Base-by-base conservation (phyloP, 805 yeast species). In the Suhomyces tanzawaensis region DNA sequence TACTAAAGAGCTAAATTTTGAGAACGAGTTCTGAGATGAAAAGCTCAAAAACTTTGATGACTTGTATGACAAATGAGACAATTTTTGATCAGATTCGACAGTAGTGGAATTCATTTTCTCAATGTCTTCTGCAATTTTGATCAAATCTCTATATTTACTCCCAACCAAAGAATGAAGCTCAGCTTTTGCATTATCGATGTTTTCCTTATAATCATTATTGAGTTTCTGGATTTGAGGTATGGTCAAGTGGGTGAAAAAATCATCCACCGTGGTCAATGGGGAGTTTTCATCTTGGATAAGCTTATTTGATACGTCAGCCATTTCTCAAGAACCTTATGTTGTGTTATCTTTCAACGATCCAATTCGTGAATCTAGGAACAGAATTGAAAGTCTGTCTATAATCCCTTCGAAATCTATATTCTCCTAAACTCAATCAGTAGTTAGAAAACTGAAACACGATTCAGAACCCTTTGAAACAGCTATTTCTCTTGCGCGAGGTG, bases 81-180 rank as follows among this genome's bases (percentile, higher is more conserved):
- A 42, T 6, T 51, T 44, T 6, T 44, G 42, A 30, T 66, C 62
- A 3, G 60, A 45, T 2, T 18, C 30, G 6, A 44, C 43, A 7
- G 67, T 51, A 14, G 47, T 34, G 1, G 37, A 28, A 43, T 57
- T 53, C 62, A 66, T 64, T 8, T 40, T 47, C 24, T 60, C 63
- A 19, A 69, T 67, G 37, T 65, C 70, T 40, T 68, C 72, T n/a
- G 73, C 70, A 11, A 69, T 67, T 31, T 59, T 55, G 32, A 69
- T 66, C 49, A 69, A 57, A 48, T 68, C 72, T 32, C 74, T 51
- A 51, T 69, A 69, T 37, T 69, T 69, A 21, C 44, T 46, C 5
- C 72, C 69, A 15, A 69, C 74, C 32, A 69, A 53, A 4, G 46
- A 37, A 40, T 68, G 72, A 12, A 69, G 48, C 29, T 66, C 62